Base-by-base conservation (phyloP, 2,329 filamentous ascomycete species). In the Aspergillus fischeri region DNA sequence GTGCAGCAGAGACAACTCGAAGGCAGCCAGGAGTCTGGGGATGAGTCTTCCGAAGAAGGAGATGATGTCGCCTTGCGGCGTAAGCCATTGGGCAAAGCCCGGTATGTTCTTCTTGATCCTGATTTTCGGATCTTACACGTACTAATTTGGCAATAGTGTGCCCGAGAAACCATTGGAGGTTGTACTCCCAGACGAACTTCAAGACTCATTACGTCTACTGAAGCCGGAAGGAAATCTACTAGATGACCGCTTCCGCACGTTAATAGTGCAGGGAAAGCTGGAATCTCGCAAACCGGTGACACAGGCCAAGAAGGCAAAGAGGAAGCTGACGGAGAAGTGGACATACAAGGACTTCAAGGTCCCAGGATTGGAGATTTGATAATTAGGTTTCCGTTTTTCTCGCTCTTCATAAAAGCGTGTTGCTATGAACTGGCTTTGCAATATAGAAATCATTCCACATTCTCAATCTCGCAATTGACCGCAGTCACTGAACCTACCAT, bases 191-290 rank as follows among this genome's bases (percentile, higher is more conserved):
- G 86, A 97, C 76, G 85, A 99, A 78, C 75, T 94, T 68, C 82
- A 96, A 75, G 85, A 96, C 69, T 87, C 91, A 51, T 77, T 97
- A 68, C 76, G 94, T 69, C 75, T 92, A 70, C 77, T 96, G 63
- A 96, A 93, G 75, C 94, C 94, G 0, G 94, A 99, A 75, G 94
- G 94, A n/a, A 97, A 97, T 71, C 78, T 97, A 42, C 80, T 99
- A 65, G 91, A 91, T 65, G 94, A 99, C 69, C 84, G 94, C 52
- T 97, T 96, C 79, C 83, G 94, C 60, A 97, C 85, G 73, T 81
- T 97, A 76, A 80, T 97, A 61, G 83, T 97, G 35, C 86, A 92
- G 61, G 94, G 94, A 58, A 96, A 94, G 77, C 77, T 99, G 60
- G 94, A 99, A 80, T 84, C 85, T 51, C 83, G 94, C 66, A 88